Base-by-base conservation (phyloP, 2,329 filamentous ascomycete genomes). In the Anthostomella pinea region DNA sequence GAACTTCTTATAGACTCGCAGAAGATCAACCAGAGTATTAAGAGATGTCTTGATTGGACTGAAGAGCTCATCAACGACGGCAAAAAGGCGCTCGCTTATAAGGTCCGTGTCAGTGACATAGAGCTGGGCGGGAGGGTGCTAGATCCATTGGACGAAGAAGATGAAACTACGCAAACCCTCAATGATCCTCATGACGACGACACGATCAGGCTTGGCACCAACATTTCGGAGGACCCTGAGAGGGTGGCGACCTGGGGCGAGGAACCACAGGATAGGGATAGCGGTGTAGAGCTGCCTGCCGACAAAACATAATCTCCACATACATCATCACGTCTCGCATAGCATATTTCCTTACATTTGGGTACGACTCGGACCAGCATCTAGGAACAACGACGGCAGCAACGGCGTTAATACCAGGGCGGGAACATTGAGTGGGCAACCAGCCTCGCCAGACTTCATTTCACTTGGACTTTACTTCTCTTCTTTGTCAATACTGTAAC, bases 11-110 rank as follows among this genome's bases (percentile, higher is more conserved):
- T 89, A 24, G 90, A 95, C 59, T 93, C 85, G 49, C 89, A 96
- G 56, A 94, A 89, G 67, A 89, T 97, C 72, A 97, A 96, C 58
- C 87, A 94, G 60, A 95, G 87, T 59, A 75, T 98, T 29, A 94
- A 88, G 61, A 77, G 87, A 30, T 98, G 93, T 60, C 73, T 96
- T 21, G 81, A 82, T 48, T 91, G 87, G 77, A 94, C 90, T 0
- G 91, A 98, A 57, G 83, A 86, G 45, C 74, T 98, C 28, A 95
- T 98, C 59, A 83, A 79, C 31, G 89, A 96, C 51, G 93, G 85
- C 5, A 85, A 82, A 56, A 91, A 87, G 57, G 93, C 93, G 0
- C 73, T 98, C 2, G 83, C 85, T 30, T 95, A 95, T 58, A 74
- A 78, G 39, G 87, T 96, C 17, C 76, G 77, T 19, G 77, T 85